A percentile compares a stretch with the other conserved stretches of the same genome.
phyloP scores from a whole-genome alignment of 257 asterid species.

The Pogostemon cablin region DNA sequence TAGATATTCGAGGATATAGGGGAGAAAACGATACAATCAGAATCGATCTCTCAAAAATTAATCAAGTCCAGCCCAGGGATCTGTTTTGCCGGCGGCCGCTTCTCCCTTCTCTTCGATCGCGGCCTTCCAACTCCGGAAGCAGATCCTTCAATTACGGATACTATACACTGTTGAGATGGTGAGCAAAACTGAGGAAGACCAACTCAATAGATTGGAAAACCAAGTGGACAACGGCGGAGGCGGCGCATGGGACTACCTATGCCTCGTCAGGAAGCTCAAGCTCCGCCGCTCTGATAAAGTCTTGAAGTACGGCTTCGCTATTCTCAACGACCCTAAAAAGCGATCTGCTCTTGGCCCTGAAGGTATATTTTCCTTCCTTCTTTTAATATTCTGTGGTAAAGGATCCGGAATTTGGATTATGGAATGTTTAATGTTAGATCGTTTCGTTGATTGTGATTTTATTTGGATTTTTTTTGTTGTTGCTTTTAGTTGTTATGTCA shows the following conservation, averaged over 20 bases:
- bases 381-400: constrained; percentile 8
- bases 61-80: background rate
- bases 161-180: constrained; percentile 53
- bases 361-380: constrained; percentile 43
- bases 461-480: background rate
- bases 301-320: constrained; percentile 63
- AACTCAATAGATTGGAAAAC: constrained; percentile 76
- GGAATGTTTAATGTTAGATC: constrained; percentile 27
- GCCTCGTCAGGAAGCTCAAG: constrained; percentile 87
- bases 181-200: constrained; percentile 88
- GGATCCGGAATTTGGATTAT: constrained; percentile 36
- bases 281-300: constrained; percentile 89
- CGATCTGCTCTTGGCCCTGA: constrained; percentile 94
- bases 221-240: constrained; percentile 98
- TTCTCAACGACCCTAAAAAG: constrained; percentile 71
- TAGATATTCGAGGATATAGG: constrained; percentile 21
- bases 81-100: constrained; percentile 31
- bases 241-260: constrained; percentile 94
- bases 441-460: constrained; percentile 22
- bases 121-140: constrained; percentile 13
- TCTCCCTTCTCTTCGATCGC: constrained; percentile 14
- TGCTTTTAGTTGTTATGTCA: constrained; percentile 15
- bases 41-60: constrained; percentile 19
- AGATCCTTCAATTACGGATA: constrained; percentile 16
- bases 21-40: background rate